These are phyloP conservation scores for Parasarocladium wereldwijsianum DNA, from an alignment of 2,329 filamentous ascomycete species.

Conservation along the genomic window DNA sequence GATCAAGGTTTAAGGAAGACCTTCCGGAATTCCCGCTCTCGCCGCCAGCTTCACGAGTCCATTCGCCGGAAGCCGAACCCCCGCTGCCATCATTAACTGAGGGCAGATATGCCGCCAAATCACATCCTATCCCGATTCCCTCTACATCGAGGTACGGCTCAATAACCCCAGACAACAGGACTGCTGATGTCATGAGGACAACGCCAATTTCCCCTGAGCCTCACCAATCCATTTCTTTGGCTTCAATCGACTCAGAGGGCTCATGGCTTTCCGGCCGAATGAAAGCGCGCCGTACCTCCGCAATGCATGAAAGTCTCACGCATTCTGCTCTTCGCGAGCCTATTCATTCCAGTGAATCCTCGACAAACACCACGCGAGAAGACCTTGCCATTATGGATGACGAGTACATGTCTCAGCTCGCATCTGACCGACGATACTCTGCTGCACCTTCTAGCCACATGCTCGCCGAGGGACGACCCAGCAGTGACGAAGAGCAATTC, in stretches of 20 bases:
- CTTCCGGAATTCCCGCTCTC: slow-evolving; percentile 75
- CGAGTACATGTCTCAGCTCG: slow-evolving; percentile 51
- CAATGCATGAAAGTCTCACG: slow-evolving; percentile 26
- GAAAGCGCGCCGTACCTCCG: slow-evolving; percentile 30
- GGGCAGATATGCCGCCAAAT: slow-evolving; percentile 10
- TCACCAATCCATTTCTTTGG: slow-evolving; percentile 62
- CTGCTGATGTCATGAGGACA: slow-evolving; percentile 17
- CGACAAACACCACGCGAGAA: slow-evolving; percentile 39
- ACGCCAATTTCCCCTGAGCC: slow-evolving; percentile 33
- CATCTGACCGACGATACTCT: slow-evolving; percentile 12
- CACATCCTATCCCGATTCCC: slow-evolving; percentile 13
- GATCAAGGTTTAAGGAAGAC: slow-evolving; percentile 86
- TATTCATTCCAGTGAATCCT: slow-evolving; percentile 22
- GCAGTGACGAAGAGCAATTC: slow-evolving; percentile 42
- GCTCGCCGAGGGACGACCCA: slow-evolving; percentile 36
- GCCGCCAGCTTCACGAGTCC: slow-evolving; percentile 68
- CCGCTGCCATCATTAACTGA: slow-evolving; percentile 19
- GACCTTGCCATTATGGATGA: slow-evolving; percentile 50
- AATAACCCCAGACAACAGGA: slow-evolving; percentile 27
- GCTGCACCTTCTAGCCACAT: slow-evolving; percentile 20
- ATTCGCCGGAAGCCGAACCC: slow-evolving; percentile 55
- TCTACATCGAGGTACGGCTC: slow-evolving; percentile 27
- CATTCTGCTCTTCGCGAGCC: slow-evolving; percentile 16
- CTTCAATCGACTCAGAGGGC: slow-evolving; percentile 87
- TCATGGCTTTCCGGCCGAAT: slow-evolving; percentile 82